A percentile compares a stretch with the other conserved stretches of the same genome.
Evolutionary conservation across 1,284 basidiomycete species (phyloP).

Genomic region (Marasmius sp.): DNA sequence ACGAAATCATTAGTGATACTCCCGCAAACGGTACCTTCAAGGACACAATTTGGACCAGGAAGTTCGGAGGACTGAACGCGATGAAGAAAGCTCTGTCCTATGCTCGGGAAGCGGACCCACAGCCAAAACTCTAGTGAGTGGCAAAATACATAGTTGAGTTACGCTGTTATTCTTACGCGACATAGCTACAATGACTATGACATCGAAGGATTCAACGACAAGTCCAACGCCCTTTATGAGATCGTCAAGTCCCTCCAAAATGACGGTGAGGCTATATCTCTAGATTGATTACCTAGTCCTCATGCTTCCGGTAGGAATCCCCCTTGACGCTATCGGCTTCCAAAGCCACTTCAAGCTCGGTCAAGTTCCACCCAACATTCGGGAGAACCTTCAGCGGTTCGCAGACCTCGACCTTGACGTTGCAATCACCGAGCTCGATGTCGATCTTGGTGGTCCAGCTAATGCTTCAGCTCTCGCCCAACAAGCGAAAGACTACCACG

Average conservation of each 20-base stretch:
- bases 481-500: neutral
- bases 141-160: neutral
- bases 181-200: conserved; percentile 61
- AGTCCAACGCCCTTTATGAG: conserved; percentile 50
- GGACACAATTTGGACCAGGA: conserved; percentile 35
- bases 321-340: conserved; percentile 58
- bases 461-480: neutral
- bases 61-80: conserved; percentile 19
- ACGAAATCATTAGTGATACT: conserved; percentile 58
- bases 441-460: conserved; percentile 19
- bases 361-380: conserved; percentile 37
- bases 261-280: neutral
- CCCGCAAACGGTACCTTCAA: conserved; percentile 34
- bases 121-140: conserved; percentile 40
- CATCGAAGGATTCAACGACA: conserved; percentile 48
- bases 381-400: conserved; percentile 42
- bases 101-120: conserved; percentile 40
- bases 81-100: conserved; percentile 36
- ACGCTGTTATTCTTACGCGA: conserved; percentile 8
- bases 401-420: conserved; percentile 57
- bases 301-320: conserved; percentile 33
- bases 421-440: conserved; percentile 60
- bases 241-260: conserved; percentile 47
- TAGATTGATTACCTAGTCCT: no score
- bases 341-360: conserved; percentile 56